A percentile compares a stretch with the other conserved stretches of the same genome.
These are phyloP conservation scores for Xylariaceae sp. DNA, from an alignment of 2,329 filamentous ascomycete genomes.

Conservation along the genomic window DNA sequence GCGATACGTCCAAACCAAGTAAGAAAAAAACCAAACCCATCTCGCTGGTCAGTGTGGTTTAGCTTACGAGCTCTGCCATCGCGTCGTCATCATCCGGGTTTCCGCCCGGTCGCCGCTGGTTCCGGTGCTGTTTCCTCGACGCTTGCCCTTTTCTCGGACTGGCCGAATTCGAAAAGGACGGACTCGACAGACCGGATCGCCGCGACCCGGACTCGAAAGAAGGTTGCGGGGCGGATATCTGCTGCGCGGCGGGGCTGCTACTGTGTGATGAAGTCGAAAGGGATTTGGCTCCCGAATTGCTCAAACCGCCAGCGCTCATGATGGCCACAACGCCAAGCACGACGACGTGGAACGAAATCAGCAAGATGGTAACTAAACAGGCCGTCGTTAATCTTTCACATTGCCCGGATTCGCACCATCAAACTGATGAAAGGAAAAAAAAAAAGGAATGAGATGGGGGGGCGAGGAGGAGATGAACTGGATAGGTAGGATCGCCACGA, in stretches of 20 bases:
- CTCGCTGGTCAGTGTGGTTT: not conserved
- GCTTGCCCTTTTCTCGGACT: conserved; percentile 70
- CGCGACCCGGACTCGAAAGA: conserved; percentile 46
- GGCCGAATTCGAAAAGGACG: conserved; percentile 31
- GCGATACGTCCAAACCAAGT: not conserved
- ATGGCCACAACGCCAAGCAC: conserved; percentile 19
- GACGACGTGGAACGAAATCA: not conserved
- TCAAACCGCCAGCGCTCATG: conserved; percentile 33
- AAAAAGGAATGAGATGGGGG: not conserved
- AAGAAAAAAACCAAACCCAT: not conserved
- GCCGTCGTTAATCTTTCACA: not conserved
- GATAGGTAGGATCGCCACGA: not conserved
- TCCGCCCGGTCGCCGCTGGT: conserved; percentile 61
- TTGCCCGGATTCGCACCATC: not conserved
- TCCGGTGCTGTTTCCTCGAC: conserved; percentile 76
- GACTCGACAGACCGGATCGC: conserved; percentile 38
- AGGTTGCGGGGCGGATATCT: conserved; percentile 37
- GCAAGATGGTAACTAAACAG: not conserved
- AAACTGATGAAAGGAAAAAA: too few relatives aligned
- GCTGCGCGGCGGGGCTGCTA: conserved; percentile 37
- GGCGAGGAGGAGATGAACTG: not conserved
- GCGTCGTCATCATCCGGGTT: conserved; percentile 73
- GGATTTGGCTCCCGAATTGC: conserved; percentile 46
- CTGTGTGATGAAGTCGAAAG: conserved; percentile 42
- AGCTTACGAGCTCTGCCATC: conserved; percentile 69